phyloP scores from a whole-genome alignment of 2,329 filamentous ascomycete species.

The Beauveria pseudobassiana region DNA sequence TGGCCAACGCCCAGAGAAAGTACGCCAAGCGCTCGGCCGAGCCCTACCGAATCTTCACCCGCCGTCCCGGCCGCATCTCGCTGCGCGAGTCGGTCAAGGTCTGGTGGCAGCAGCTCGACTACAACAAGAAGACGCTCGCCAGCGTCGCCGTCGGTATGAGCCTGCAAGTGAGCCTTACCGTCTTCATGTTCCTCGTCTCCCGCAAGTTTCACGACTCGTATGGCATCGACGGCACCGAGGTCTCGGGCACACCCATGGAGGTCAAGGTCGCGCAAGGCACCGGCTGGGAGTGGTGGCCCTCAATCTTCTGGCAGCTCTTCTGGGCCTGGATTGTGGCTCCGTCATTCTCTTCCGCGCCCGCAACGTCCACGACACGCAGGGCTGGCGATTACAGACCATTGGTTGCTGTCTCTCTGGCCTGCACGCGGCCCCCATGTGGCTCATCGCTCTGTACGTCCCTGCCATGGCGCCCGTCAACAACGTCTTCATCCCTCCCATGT shows the following conservation, averaged over 20 bases:
- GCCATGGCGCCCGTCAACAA: conserved; percentile 44
- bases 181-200: conserved; percentile 56
- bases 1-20: conserved; percentile 47
- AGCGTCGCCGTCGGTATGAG: conserved; percentile 47
- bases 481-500: conserved; percentile 53
- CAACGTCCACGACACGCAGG: conserved; percentile 55
- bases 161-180: conserved; percentile 49
- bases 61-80: conserved; percentile 16
- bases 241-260: conserved; percentile 46
- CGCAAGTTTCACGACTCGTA: conserved; percentile 57
- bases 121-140: conserved; percentile 41
- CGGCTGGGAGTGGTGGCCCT: conserved; percentile 65
- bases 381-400: conserved; percentile 59
- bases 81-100: conserved; percentile 23
- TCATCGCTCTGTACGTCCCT: conserved; percentile 49
- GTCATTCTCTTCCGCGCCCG: conserved; percentile 55
- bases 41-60: conserved; percentile 15
- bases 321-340: conserved; percentile 56
- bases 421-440: conserved; percentile 60
- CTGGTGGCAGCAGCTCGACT: conserved; percentile 33
- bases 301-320: conserved; percentile 55
- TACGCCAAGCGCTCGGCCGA: conserved; percentile 20
- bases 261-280: conserved; percentile 35
- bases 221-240: conserved; percentile 54
- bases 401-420: conserved; percentile 44